A percentile compares a stretch with the other conserved stretches of the same genome.
Evolutionary conservation across 2,329 filamentous ascomycete genomes (phyloP).

Genomic region (Aspergillus flavus): DNA sequence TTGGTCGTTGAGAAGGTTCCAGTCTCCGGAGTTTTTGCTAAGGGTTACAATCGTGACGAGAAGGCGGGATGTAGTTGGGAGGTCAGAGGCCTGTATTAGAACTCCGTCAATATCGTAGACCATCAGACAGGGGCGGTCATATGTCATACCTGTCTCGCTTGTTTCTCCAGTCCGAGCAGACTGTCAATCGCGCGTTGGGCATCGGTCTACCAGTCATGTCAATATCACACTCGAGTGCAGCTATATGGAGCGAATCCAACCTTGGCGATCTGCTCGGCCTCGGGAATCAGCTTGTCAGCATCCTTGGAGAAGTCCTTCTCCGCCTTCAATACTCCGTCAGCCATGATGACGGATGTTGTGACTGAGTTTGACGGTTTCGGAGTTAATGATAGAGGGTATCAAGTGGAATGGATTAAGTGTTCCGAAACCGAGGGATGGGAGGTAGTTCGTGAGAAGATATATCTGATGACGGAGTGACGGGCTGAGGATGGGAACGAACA

Average conservation of each 20-base stretch:
- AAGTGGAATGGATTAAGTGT: neutral
- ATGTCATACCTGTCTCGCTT: constrained; percentile 81
- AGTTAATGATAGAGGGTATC: neutral
- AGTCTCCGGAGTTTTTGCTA: constrained; percentile 90
- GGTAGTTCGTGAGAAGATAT: constrained; percentile 16
- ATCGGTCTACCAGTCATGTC: constrained; percentile 54
- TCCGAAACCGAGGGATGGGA: constrained; percentile 7
- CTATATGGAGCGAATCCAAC: constrained; percentile 51
- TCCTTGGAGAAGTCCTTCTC: constrained; percentile 99
- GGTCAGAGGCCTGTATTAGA: constrained; percentile 76
- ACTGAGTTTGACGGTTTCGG: constrained; percentile 14
- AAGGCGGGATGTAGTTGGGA: constrained; percentile 89
- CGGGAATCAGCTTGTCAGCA: constrained; percentile 85
- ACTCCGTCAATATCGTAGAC: constrained; percentile 11
- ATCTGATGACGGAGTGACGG: constrained; percentile 7
- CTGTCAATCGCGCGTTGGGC: constrained; percentile 90
- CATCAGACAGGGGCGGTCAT: constrained; percentile 3
- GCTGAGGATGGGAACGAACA: constrained; percentile 16
- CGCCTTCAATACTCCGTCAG: constrained; percentile 81
- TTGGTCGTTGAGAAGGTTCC: constrained; percentile 95
- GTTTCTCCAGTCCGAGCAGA: constrained; percentile 88
- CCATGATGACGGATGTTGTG: constrained; percentile 61
- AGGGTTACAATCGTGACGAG: constrained; percentile 88
- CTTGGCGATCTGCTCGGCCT: constrained; percentile 87
- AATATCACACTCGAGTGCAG: constrained; percentile 13